phyloP scores from a whole-genome alignment of 345 rosid genomes.

The Brassica rapa region DNA sequence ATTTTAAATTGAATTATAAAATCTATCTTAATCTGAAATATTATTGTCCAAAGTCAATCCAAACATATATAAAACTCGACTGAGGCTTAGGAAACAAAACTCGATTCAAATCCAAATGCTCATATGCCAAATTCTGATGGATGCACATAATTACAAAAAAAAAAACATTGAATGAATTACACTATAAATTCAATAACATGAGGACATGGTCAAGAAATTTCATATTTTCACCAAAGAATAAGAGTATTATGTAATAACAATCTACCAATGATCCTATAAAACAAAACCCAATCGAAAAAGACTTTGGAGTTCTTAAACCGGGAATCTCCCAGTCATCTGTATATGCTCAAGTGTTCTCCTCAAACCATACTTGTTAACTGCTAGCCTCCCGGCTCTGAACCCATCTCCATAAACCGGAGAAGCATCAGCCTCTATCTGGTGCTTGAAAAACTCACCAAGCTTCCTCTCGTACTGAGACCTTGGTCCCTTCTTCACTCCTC shows the following conservation, averaged over 20 bases:
- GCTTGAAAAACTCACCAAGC: conserved; percentile 87
- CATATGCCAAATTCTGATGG: neutral
- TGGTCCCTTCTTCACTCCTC: conserved; percentile 49
- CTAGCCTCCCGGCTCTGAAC: conserved; percentile 66
- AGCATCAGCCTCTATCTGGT: conserved; percentile 83
- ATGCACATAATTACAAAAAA: conserved; percentile 22
- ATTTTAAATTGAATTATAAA: no score
- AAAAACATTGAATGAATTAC: conserved; percentile 5
- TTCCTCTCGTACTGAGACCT: conserved; percentile 75
- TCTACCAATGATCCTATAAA: conserved; percentile 34
- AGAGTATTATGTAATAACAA: neutral
- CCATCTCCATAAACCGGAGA: conserved; percentile 95
- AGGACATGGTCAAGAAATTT: conserved; percentile 10
- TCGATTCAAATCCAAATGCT: neutral
- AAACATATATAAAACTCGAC: no score
- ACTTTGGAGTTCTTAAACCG: conserved; percentile 45
- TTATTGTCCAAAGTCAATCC: no score
- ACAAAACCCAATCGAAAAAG: conserved; percentile 8
- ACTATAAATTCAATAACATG: conserved; percentile 7
- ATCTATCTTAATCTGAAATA: no score
- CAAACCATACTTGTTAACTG: conserved; percentile 75
- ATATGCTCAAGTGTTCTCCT: conserved; percentile 77
- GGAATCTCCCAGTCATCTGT: conserved; percentile 75
- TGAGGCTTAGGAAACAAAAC: no score
- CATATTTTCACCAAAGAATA: conserved; percentile 28